Conservation (phyloP, 768 basidiomycete genomes). For the Boletus rubropictus region DNA sequence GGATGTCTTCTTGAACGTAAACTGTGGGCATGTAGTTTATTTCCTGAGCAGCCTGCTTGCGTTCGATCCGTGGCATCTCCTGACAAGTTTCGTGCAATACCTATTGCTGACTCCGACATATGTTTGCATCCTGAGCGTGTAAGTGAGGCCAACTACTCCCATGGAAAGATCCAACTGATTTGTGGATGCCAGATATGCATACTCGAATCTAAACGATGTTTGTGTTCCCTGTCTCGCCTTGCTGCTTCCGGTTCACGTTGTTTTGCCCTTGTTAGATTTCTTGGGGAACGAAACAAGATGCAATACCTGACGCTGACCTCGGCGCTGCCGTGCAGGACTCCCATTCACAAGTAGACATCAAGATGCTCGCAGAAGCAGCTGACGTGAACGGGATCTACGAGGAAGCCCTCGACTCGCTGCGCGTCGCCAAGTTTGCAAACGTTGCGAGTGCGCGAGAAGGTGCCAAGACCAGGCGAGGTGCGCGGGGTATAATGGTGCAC, state of each 20-base stretch:
- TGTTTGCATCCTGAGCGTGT: slow-evolving; percentile 75
- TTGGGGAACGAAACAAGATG: slow-evolving; percentile 95
- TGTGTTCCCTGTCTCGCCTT: slow-evolving; percentile 5
- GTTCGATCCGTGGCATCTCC: slow-evolving; percentile 93
- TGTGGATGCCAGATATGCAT: slow-evolving; percentile 59
- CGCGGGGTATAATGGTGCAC: slow-evolving; percentile 11
- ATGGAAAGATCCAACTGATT: slow-evolving; percentile 16
- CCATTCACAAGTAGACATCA: slow-evolving; percentile 79
- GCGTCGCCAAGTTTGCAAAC: slow-evolving; percentile 43
- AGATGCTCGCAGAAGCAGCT: slow-evolving; percentile 74
- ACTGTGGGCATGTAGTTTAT: slow-evolving; percentile 48
- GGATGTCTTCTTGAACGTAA: not conserved
- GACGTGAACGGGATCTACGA: slow-evolving; percentile 82
- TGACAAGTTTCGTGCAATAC: slow-evolving; percentile 89
- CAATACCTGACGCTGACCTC: slow-evolving; percentile 65
- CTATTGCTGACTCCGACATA: slow-evolving; percentile 80
- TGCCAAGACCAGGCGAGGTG: slow-evolving; percentile 8
- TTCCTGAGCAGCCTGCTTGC: slow-evolving; percentile 72
- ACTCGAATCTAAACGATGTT: slow-evolving; percentile 81
- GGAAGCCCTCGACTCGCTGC: slow-evolving; percentile 73
- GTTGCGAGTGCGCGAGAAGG: not conserved
- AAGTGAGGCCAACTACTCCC: slow-evolving; percentile 22
- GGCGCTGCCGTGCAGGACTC: slow-evolving; percentile 79
- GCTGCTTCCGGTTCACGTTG: slow-evolving; percentile 7
- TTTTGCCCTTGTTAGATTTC: slow-evolving; percentile 51